Percentiles rank a stretch among this genome's conserved stretches.
phyloP scores from a whole-genome alignment of 225 moss, liverwort and hornwort genomes.

The Antitrichia curtipendula region DNA sequence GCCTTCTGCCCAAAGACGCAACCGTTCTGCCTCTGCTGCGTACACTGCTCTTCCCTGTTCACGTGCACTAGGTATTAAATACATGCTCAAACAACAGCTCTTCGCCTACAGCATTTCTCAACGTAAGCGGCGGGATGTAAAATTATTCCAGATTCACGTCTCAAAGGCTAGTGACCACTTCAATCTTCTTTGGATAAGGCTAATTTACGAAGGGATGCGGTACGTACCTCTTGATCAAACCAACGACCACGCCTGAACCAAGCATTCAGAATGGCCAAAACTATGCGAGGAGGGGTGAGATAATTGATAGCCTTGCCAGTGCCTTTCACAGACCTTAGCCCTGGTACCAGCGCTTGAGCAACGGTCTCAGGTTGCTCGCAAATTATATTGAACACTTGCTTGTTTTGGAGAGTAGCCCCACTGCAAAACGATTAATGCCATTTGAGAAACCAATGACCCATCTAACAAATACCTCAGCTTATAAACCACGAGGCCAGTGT shows the following conservation, averaged over 20 bases:
- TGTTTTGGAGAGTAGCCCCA: slow-evolving; percentile 83
- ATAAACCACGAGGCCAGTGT: neutral
- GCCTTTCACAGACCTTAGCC: slow-evolving; percentile 64
- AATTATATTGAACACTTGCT: slow-evolving; percentile 83
- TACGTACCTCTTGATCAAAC: slow-evolving; percentile 76
- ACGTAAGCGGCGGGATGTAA: neutral
- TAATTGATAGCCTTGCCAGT: slow-evolving; percentile 84
- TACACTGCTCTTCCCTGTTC: slow-evolving; percentile 73
- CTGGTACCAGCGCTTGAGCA: slow-evolving; percentile 79
- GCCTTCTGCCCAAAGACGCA: slow-evolving; percentile 84
- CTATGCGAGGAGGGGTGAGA: slow-evolving; percentile 73
- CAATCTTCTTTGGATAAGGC: neutral
- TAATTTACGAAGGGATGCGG: neutral
- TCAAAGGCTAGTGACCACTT: neutral
- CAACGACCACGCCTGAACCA: slow-evolving; percentile 88
- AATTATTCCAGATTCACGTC: neutral
- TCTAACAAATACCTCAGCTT: neutral
- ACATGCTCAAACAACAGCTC: neutral
- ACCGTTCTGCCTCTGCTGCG: slow-evolving; percentile 82
- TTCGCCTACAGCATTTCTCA: neutral
- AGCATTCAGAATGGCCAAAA: slow-evolving; percentile 68
- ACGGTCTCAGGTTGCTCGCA: slow-evolving; percentile 96
- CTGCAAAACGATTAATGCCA: slow-evolving; percentile 13
- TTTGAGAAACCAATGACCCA: neutral
- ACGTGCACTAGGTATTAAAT: neutral